Evolutionary conservation across 805 yeast genomes (phyloP).

Genomic region (Blastobotrys americana): DNA sequence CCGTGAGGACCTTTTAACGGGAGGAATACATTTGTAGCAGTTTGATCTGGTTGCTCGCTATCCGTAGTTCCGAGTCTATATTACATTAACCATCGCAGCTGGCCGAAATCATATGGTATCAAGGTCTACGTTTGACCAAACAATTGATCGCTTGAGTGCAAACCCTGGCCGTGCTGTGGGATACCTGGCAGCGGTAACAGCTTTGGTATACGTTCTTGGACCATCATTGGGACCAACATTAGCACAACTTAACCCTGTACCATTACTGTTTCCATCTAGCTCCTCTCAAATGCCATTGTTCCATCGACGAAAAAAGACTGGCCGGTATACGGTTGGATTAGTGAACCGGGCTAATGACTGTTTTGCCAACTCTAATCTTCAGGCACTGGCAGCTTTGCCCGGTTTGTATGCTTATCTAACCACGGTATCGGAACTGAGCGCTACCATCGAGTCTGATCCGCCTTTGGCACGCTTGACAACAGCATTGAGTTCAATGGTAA

Average conservation of each 20-base stretch:
- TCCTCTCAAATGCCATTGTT: conserved; percentile 13
- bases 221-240: neutral
- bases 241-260: neutral
- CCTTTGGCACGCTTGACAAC: conserved; percentile 16
- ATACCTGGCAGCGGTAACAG: conserved; percentile 1
- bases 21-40: too few relatives aligned
- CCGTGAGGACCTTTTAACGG: too few relatives aligned
- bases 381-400: conserved; percentile 38
- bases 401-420: conserved; percentile 21
- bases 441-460: neutral
- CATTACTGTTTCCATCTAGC: neutral
- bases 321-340: conserved; percentile 64
- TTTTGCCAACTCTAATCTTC: conserved; percentile 84
- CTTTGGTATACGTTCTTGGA: conserved; percentile 9
- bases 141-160: too few relatives aligned
- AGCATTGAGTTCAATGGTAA: conserved; percentile 18
- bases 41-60: too few relatives aligned
- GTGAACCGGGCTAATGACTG: conserved; percentile 82
- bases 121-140: too few relatives aligned
- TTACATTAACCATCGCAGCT: too few relatives aligned
- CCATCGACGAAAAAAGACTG: conserved; percentile 29
- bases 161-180: neutral
- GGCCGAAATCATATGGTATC: too few relatives aligned
- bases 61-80: too few relatives aligned
- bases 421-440: conserved; percentile 7